Evolutionary conservation across 352 stramenopile species (phyloP), one percentile per base, ranked within the genome.

Genomic region (Peronosclerospora sorghi): DNA sequence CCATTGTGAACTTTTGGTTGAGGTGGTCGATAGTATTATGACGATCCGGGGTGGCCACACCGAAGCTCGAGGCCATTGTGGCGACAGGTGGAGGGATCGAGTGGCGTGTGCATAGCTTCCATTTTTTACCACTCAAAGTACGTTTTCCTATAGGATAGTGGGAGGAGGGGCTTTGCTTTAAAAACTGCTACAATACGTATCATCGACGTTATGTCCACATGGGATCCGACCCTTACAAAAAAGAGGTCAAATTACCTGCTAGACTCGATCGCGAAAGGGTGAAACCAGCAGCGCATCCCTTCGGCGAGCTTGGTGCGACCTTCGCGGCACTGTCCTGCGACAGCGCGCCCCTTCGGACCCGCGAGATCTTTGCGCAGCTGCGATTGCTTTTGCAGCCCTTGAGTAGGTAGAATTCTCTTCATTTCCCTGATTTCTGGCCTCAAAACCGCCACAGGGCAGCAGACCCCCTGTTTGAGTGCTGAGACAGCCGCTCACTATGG

Each of bases 331-430:
- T 51, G 24, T 62, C 38, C 18, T 35, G 47, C 47, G 32, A 56
- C 42, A 46, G 36, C 40, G 35, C 44, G 46, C 17, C 50, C 40
- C 32, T 59, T 59, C 45, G 41, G 48, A 43, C 45, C 41, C 4
- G 27, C 39, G 49, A 46, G 54, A 59, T 63, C 54, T 57, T 60
- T 59, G 17, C 27, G 56, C 56, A 65, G 56, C 51, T 61, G 56
- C 54, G 26, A 41, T 37, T 37, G 14, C 15, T 18, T 21, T 37
- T 26, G 21, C 21, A 3, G 3, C 21, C 3, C 6, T 3, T 26
- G 3, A 26, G 4, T 26, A 26, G 3, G 21, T 3, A 3, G 21
- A 26, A 26, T 26, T 7, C 21, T 7, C 21, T 26, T 26, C 21
- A 26, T 6, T 7, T 26, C 21, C 6, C 21, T 26, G 21, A 26